These are phyloP conservation scores for Candida khao-thaluensis DNA, from an alignment of 805 yeast genomes.

Conservation along the genomic window DNA sequence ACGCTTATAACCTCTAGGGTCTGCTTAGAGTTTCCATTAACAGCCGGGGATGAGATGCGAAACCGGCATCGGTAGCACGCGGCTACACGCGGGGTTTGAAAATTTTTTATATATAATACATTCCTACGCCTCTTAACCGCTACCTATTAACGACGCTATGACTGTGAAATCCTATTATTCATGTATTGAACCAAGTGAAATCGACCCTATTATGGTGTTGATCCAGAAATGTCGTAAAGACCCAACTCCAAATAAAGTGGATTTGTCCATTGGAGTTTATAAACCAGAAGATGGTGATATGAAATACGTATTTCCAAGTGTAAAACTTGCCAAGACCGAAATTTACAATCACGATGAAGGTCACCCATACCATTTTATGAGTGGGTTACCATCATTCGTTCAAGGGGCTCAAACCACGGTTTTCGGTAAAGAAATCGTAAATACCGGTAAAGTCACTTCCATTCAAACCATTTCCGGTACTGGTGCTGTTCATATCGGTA, in stretches of 20 bases:
- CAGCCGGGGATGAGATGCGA: not conserved
- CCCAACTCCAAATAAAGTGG: slow-evolving; percentile 33
- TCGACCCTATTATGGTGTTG: slow-evolving; percentile 31
- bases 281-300: slow-evolving; percentile 37
- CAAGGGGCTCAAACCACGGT: slow-evolving; percentile 34
- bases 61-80: slow-evolving; percentile 2
- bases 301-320: slow-evolving; percentile 38
- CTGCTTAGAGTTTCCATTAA: not conserved
- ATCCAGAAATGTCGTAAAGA: slow-evolving; percentile 24
- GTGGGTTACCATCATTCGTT: slow-evolving; percentile 40
- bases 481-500: slow-evolving; percentile 41
- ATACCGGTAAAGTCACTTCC: slow-evolving; percentile 27
- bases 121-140: slow-evolving; percentile 1
- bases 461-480: slow-evolving; percentile 44
- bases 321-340: slow-evolving; percentile 33
- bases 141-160: no score
- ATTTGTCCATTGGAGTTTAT: slow-evolving; percentile 47
- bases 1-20: no score
- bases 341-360: slow-evolving; percentile 39
- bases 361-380: slow-evolving; percentile 44
- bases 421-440: slow-evolving; percentile 29
- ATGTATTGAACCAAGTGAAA: slow-evolving; percentile 17
- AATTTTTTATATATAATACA: slow-evolving; percentile 2
- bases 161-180: slow-evolving; percentile 12
- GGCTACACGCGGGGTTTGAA: slow-evolving; percentile 7